Conservation (phyloP, 225 moss, liverwort and hornwort genomes). For the Sphagnum contortum region DNA sequence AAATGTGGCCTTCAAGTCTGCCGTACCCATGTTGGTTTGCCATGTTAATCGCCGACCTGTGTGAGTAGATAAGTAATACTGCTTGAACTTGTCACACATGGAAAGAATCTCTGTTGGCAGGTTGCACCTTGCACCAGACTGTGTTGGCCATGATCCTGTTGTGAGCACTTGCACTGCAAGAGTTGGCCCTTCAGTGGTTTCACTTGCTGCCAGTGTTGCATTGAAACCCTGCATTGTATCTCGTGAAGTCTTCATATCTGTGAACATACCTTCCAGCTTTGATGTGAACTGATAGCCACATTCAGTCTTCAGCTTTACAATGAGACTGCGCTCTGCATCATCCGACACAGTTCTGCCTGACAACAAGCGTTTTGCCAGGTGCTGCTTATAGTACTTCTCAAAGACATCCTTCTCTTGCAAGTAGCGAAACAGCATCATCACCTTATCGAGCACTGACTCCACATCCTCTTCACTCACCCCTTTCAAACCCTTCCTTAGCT, state of each 20-base stretch:
- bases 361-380: constrained; percentile 50
- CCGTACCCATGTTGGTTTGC: constrained; percentile 64
- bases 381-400: constrained; percentile 61
- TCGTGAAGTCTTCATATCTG: constrained; percentile 60
- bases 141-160: constrained; percentile 61
- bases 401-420: constrained; percentile 62
- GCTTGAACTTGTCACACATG: constrained; percentile 58
- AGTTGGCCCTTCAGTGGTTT: constrained; percentile 48
- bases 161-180: constrained; percentile 58
- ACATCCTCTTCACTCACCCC: constrained; percentile 61
- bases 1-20: constrained; percentile 57
- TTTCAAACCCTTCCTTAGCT: constrained; percentile 55
- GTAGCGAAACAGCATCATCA: constrained; percentile 62
- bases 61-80: constrained; percentile 52
- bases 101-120: constrained; percentile 59
- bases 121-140: constrained; percentile 54
- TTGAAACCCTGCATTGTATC: constrained; percentile 63
- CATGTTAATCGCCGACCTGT: constrained; percentile 55
- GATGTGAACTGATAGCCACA: constrained; percentile 61
- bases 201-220: constrained; percentile 31
- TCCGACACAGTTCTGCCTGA: constrained; percentile 59
- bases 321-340: constrained; percentile 61
- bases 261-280: constrained; percentile 60
- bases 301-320: constrained; percentile 60
- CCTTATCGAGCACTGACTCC: constrained; percentile 55